Conservation (phyloP, 768 basidiomycete species). For the Mycena olivaceomarginata region DNA sequence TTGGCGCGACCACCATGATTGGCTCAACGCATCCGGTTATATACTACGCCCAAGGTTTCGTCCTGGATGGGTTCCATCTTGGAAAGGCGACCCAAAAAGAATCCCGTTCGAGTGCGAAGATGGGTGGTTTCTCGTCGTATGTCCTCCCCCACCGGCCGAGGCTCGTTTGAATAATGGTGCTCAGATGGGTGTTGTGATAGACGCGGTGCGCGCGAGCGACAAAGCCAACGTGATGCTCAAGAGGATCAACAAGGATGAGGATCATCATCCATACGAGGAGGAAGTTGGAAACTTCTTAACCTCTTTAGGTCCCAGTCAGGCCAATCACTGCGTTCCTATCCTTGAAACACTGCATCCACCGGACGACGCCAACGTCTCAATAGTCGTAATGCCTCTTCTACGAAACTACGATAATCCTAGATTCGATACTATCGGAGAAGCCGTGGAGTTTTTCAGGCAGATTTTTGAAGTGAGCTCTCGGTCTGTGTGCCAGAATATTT, state of each 20-base stretch:
- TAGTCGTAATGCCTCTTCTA: slow-evolving; percentile 56
- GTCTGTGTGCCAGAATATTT: no score
- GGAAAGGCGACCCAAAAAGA: slow-evolving; percentile 46
- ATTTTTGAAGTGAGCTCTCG: slow-evolving; percentile 47
- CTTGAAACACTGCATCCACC: slow-evolving; percentile 46
- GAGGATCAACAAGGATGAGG: background rate
- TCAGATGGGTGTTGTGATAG: slow-evolving; percentile 41
- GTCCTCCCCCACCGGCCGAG: background rate
- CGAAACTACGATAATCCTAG: slow-evolving; percentile 48
- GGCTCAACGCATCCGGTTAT: slow-evolving; percentile 56
- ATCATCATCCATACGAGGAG: slow-evolving; percentile 50
- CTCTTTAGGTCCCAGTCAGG: slow-evolving; percentile 39
- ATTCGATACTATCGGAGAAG: slow-evolving; percentile 60
- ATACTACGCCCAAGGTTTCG: slow-evolving; percentile 54
- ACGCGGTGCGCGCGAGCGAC: slow-evolving; percentile 55
- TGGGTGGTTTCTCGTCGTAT: background rate
- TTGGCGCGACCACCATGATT: slow-evolving; percentile 36
- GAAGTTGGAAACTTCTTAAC: slow-evolving; percentile 52
- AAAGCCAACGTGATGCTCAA: slow-evolving; percentile 46
- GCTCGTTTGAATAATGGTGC: background rate
- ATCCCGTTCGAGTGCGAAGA: slow-evolving; percentile 38
- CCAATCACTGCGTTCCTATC: slow-evolving; percentile 60
- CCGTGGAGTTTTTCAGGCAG: slow-evolving; percentile 55
- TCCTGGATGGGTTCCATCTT: slow-evolving; percentile 57
- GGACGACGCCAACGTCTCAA: slow-evolving; percentile 40